Conservation (phyloP, 768 basidiomycete genomes). For the Podaxis sp. region DNA sequence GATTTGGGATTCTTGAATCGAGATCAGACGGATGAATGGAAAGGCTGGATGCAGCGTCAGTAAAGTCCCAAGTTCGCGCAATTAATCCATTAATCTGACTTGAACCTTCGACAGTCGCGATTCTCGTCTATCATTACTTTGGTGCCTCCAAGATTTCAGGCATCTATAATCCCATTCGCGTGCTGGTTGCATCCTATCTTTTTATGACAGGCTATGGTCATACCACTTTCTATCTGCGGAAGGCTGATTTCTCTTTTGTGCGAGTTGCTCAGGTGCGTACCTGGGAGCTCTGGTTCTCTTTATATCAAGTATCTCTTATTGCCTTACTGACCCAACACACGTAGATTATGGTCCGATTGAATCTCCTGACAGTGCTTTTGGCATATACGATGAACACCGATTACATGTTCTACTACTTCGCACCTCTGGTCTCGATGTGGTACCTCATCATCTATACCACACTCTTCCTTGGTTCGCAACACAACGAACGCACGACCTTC, state of each 20-base stretch:
- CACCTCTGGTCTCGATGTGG: constrained; percentile 90
- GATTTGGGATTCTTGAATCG: constrained; percentile 89
- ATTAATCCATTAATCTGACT: constrained; percentile 11
- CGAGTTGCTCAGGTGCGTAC: constrained; percentile 69
- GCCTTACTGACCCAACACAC: constrained; percentile 10
- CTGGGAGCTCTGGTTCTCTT: constrained; percentile 5
- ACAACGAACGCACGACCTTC: constrained; percentile 71
- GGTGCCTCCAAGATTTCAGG: constrained; percentile 89
- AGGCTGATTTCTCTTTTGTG: constrained; percentile 80
- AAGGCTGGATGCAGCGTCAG: constrained; percentile 97
- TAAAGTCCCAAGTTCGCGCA: constrained; percentile 6
- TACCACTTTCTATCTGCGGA: constrained; percentile 85
- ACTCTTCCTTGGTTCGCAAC: constrained; percentile 65
- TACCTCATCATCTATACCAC: constrained; percentile 85
- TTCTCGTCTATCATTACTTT: constrained; percentile 91
- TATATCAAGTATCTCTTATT: constrained; percentile 7
- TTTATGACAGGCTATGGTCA: constrained; percentile 96
- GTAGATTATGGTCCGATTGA: constrained; percentile 78
- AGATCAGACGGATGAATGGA: constrained; percentile 96
- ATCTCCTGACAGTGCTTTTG: constrained; percentile 77
- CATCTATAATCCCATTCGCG: constrained; percentile 91
- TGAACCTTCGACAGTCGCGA: constrained; percentile 54
- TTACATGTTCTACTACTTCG: constrained; percentile 90
- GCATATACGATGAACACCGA: constrained; percentile 92
- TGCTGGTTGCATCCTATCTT: constrained; percentile 84